Conservation (phyloP, 257 asterid species). For the Ajuga chamaepitys region DNA sequence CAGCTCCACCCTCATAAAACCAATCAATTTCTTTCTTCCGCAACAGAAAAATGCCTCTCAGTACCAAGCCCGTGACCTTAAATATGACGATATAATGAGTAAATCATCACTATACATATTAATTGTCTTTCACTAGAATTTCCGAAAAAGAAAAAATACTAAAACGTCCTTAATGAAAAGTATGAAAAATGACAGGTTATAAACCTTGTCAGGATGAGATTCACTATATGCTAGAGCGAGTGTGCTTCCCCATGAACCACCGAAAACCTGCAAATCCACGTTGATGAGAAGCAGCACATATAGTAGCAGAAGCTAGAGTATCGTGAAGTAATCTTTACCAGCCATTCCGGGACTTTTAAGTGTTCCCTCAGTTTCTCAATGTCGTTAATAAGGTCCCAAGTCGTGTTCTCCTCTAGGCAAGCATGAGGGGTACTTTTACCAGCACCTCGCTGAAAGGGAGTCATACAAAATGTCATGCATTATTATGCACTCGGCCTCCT, state of each 20-base stretch:
- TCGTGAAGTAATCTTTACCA: conserved; percentile 33
- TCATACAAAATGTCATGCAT: conserved; percentile 1
- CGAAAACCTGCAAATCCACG: conserved; percentile 68
- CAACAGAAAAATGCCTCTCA: conserved; percentile 87
- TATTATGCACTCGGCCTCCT: conserved; percentile 11
- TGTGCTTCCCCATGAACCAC: conserved; percentile 99
- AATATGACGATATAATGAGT: background rate
- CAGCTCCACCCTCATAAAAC: conserved; percentile 99
- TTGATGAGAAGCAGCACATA: conserved; percentile 17
- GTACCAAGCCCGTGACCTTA: conserved; percentile 86
- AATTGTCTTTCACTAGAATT: background rate
- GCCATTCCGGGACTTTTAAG: conserved; percentile 87
- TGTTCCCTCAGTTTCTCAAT: conserved; percentile 80
- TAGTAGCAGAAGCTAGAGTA: conserved; percentile 7
- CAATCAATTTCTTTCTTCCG: conserved; percentile 95
- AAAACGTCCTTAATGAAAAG: background rate
- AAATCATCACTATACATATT: background rate
- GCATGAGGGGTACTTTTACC: conserved; percentile 97
- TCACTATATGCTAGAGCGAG: conserved; percentile 88
- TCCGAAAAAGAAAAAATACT: background rate
- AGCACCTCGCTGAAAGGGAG: conserved; percentile 66
- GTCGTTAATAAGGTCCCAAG: conserved; percentile 87
- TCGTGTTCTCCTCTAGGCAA: conserved; percentile 83
- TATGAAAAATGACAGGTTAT: conserved; percentile 12
- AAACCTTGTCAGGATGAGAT: conserved; percentile 85